Conservation (phyloP, 371 early-diverging fungal species). For the Mortierella sp. region DNA sequence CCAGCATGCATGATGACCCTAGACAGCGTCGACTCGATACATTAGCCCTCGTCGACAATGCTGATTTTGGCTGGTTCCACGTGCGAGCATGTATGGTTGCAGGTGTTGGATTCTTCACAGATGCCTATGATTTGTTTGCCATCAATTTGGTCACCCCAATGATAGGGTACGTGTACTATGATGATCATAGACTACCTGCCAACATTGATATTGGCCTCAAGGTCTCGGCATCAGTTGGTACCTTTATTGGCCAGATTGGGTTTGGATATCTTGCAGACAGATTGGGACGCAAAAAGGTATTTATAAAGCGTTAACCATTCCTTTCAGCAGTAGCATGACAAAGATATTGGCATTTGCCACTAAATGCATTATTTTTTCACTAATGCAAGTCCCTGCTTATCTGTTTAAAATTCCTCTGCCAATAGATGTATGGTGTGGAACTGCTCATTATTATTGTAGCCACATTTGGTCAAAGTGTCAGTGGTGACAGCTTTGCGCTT, state of each 20-base stretch:
- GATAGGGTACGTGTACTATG: constrained; percentile 79
- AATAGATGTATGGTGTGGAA: constrained; percentile 84
- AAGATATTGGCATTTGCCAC: not conserved
- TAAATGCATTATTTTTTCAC: too few relatives aligned
- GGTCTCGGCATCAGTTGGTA: constrained; percentile 81
- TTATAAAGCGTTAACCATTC: not conserved
- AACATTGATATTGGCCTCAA: constrained; percentile 77
- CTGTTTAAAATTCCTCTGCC: not conserved
- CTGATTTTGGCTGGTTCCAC: constrained; percentile 74
- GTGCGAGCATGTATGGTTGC: constrained; percentile 72
- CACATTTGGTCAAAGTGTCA: constrained; percentile 81
- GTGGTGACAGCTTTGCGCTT: constrained; percentile 67
- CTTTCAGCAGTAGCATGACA: not conserved
- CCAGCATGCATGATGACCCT: constrained; percentile 29
- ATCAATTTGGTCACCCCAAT: constrained; percentile 74
- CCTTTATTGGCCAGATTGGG: constrained; percentile 81
- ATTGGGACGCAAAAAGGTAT: constrained; percentile 77
- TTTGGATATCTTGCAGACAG: constrained; percentile 87
- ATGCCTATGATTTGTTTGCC: constrained; percentile 79
- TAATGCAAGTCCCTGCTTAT: too few relatives aligned
- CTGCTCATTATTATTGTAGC: constrained; percentile 81
- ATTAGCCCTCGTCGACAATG: constrained; percentile 60
- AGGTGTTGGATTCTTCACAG: constrained; percentile 79
- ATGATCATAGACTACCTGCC: constrained; percentile 59
- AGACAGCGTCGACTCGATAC: constrained; percentile 55